Conservation (phyloP, 1,139 yeast genomes). For the Hyphopichia burtonii region DNA sequence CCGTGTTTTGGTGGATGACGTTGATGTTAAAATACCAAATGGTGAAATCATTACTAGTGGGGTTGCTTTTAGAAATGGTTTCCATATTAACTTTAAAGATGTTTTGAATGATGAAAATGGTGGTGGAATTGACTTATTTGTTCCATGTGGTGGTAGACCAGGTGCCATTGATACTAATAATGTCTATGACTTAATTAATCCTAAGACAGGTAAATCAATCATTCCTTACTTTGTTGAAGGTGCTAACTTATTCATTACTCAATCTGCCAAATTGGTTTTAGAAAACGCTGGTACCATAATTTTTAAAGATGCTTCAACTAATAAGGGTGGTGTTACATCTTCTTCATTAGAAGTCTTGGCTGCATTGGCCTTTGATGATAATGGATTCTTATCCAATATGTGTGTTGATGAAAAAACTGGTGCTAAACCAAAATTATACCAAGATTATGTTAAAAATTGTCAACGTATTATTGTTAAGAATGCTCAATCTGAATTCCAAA, state of each 20-base stretch:
- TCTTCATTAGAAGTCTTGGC: constrained; percentile 95
- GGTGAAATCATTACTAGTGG: constrained; percentile 81
- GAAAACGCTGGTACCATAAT: constrained; percentile 86
- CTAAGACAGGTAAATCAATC: constrained; percentile 70
- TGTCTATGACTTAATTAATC: constrained; percentile 69
- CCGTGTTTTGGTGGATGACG: constrained; percentile 82
- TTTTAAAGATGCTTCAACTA: constrained; percentile 95
- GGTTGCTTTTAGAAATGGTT: constrained; percentile 86
- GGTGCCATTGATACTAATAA: constrained; percentile 90
- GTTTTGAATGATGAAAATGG: constrained; percentile 43
- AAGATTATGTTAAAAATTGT: constrained; percentile 77
- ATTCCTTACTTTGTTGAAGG: constrained; percentile 95
- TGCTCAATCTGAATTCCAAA: constrained; percentile 83
- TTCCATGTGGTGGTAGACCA: constrained; percentile 99
- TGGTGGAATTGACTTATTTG: constrained; percentile 74
- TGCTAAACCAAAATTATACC: constrained; percentile 69
- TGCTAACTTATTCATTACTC: constrained; percentile 93
- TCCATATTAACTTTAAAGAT: constrained; percentile 75
- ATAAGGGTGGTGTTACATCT: constrained; percentile 98
- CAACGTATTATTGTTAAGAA: constrained; percentile 73
- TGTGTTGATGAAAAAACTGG: constrained; percentile 59
- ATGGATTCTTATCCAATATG: constrained; percentile 72
- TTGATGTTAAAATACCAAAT: constrained; percentile 72
- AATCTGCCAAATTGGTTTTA: constrained; percentile 82
- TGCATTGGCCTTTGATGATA: constrained; percentile 87